phyloP scores from a whole-genome alignment of 2,329 filamentous ascomycete species.

The Coleophoma crateriformis region DNA sequence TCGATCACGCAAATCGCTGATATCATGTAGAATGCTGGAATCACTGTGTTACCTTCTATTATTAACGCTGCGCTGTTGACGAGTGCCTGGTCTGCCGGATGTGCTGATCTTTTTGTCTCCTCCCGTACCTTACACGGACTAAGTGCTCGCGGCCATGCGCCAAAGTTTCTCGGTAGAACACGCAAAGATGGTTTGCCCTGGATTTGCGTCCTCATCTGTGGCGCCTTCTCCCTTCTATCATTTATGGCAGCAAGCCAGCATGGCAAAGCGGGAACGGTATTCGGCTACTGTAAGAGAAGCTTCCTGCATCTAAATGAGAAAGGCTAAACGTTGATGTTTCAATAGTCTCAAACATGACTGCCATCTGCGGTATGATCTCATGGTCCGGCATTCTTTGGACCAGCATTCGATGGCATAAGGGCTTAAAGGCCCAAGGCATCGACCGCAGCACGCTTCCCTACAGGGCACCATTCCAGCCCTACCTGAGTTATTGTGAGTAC shows the following conservation, averaged over 20 bases:
- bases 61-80: constrained; percentile 66
- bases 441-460: constrained; percentile 37
- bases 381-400: constrained; percentile 40
- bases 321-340: background rate
- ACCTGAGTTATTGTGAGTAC: constrained; percentile 11
- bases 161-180: constrained; percentile 43
- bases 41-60: constrained; percentile 56
- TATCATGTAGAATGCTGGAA: constrained; percentile 44
- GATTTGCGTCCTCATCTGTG: constrained; percentile 34
- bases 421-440: constrained; percentile 35
- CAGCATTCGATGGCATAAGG: constrained; percentile 48
- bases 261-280: constrained; percentile 43
- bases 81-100: constrained; percentile 55
- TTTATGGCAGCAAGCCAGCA: constrained; percentile 37
- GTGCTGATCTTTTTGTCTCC: constrained; percentile 55
- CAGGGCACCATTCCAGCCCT: constrained; percentile 47
- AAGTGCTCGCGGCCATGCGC: constrained; percentile 58
- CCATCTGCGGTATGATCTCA: constrained; percentile 35
- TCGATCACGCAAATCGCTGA: background rate
- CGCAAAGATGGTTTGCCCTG: constrained; percentile 51
- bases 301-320: background rate
- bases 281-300: constrained; percentile 43
- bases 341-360: constrained; percentile 60
- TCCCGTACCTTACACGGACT: constrained; percentile 65
- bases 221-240: constrained; percentile 34